Conservation (phyloP, 495 filamentous ascomycete genomes). For the Letharia lupina region DNA sequence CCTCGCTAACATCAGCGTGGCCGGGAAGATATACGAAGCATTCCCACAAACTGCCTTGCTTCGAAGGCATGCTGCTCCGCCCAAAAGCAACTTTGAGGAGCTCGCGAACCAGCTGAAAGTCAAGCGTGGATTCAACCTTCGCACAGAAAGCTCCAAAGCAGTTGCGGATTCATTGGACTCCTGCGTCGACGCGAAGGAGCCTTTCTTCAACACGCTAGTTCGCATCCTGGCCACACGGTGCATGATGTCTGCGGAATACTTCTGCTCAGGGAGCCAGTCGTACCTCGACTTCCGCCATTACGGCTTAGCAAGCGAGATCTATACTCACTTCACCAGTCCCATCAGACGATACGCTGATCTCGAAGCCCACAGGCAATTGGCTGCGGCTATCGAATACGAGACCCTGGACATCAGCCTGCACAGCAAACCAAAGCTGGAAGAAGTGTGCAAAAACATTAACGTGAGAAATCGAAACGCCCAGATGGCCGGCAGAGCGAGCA, state of each 20-base stretch:
- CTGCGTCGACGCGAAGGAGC: constrained; percentile 72
- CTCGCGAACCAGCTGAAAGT: constrained; percentile 80
- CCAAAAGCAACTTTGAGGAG: constrained; percentile 92
- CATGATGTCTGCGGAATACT: constrained; percentile 99
- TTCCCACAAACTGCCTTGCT: constrained; percentile 95
- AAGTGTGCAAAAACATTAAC: constrained; percentile 96
- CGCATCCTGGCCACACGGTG: constrained; percentile 95
- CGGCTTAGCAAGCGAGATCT: constrained; percentile 89
- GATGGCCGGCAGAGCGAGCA: constrained; percentile 81
- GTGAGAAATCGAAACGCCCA: constrained; percentile 94
- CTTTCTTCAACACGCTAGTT: constrained; percentile 97
- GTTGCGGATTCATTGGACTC: constrained; percentile 82
- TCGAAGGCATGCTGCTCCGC: constrained; percentile 82
- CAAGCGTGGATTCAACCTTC: constrained; percentile 68
- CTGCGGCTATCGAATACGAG: constrained; percentile 90
- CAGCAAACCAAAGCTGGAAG: constrained; percentile 71
- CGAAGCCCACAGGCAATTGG: constrained; percentile 85
- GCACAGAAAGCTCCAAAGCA: constrained; percentile 76
- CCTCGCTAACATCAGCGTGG: constrained; percentile 92
- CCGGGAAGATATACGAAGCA: constrained; percentile 71
- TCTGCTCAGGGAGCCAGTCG: constrained; percentile 83
- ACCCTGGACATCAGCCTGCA: constrained; percentile 65
- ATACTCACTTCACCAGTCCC: constrained; percentile 96
- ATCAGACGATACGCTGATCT: constrained; percentile 96
- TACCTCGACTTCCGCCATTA: constrained; percentile 95